phyloP scores from a whole-genome alignment of 768 basidiomycete species.

The Leucocoprinus birnbaumii region DNA sequence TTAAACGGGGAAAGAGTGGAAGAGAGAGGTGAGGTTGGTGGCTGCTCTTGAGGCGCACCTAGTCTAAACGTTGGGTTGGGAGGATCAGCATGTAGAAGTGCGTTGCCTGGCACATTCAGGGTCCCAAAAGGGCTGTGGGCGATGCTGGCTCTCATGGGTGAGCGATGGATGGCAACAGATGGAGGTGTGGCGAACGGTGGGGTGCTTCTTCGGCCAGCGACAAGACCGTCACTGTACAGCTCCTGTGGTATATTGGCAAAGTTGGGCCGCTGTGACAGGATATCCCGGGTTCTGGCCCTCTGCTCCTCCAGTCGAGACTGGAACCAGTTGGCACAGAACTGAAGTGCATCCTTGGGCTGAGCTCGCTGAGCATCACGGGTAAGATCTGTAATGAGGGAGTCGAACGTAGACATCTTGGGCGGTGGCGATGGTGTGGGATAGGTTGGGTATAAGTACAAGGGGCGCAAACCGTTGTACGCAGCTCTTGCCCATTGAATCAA shows the following conservation, averaged over 20 bases:
- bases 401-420: conserved; percentile 66
- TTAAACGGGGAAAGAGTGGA: conserved; percentile 50
- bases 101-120: conserved; percentile 80
- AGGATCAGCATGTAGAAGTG: conserved; percentile 54
- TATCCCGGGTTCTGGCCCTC: conserved; percentile 67
- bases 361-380: conserved; percentile 83
- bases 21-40: conserved; percentile 56
- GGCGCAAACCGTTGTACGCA: not conserved
- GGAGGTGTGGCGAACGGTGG: conserved; percentile 32
- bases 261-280: conserved; percentile 49
- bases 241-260: conserved; percentile 53
- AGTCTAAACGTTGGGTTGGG: conserved; percentile 57
- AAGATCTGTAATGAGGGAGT: conserved; percentile 78
- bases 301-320: conserved; percentile 85
- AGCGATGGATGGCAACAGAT: conserved; percentile 57
- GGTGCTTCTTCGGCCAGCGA: conserved; percentile 21
- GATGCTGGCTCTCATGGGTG: conserved; percentile 54
- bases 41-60: conserved; percentile 49
- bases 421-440: no score
- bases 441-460: conserved; percentile 7
- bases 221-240: conserved; percentile 54
- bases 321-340: conserved; percentile 95
- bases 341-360: conserved; percentile 87
- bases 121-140: conserved; percentile 74
- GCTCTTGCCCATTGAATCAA: conserved; percentile 3